Percentiles rank a stretch among this genome's conserved stretches.
These are phyloP conservation scores for Annona squamosa DNA, from an alignment of 164 flowering plant genomes.

Conservation along the genomic window DNA sequence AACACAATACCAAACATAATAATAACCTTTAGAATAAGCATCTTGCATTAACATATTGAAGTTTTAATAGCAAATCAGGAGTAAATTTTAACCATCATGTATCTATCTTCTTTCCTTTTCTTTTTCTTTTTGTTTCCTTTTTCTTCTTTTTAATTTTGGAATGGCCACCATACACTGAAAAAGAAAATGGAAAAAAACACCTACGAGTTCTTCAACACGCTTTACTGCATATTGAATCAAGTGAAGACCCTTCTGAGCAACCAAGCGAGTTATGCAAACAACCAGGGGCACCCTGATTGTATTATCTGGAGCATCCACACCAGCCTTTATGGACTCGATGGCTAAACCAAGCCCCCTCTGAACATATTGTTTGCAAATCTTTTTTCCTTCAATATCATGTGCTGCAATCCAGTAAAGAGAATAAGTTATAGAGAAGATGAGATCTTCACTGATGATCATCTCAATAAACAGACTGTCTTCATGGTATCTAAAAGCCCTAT, in stretches of 20 bases:
- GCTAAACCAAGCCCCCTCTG: constrained; percentile 58
- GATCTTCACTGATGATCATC: neutral
- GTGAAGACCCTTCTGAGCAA: constrained; percentile 75
- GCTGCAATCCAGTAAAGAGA: constrained; percentile 24
- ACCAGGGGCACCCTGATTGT: constrained; percentile 36
- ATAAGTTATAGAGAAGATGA: constrained; percentile 1
- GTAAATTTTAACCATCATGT: too few relatives aligned
- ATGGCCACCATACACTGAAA: neutral
- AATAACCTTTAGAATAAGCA: too few relatives aligned
- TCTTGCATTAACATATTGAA: too few relatives aligned
- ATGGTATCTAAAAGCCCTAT: neutral
- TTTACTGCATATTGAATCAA: constrained; percentile 51
- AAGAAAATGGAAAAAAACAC: constrained; percentile 2
- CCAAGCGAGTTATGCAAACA: constrained; percentile 59
- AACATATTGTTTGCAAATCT: constrained; percentile 50
- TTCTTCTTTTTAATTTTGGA: too few relatives aligned
- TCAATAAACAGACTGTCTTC: neutral
- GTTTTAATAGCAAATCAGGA: too few relatives aligned
- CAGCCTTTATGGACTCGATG: constrained; percentile 12
- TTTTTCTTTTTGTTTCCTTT: too few relatives aligned
- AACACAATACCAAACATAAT: too few relatives aligned
- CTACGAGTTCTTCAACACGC: constrained; percentile 46
- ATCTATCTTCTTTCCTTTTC: too few relatives aligned
- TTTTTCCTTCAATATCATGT: constrained; percentile 37
- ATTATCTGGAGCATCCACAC: constrained; percentile 6